A percentile compares a stretch with the other conserved stretches of the same genome.
phyloP scores from a whole-genome alignment of 441 rosid species.

The Erysimum pusillum region DNA sequence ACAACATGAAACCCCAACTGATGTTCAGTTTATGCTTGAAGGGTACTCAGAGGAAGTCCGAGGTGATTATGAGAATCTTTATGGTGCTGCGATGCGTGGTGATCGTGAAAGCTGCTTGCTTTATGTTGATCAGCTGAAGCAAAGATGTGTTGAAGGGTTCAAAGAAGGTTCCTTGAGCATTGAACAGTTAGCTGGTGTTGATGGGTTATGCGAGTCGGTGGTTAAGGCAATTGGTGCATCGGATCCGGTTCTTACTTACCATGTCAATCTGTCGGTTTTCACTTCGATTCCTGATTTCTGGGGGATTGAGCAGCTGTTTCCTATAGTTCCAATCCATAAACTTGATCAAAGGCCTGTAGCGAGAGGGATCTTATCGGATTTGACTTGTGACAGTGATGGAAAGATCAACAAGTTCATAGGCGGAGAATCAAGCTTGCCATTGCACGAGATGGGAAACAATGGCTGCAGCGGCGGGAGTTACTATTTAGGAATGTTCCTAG shows the following conservation, averaged over 20 bases:
- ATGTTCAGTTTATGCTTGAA: slow-evolving; percentile 60
- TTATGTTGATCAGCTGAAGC: slow-evolving; percentile 81
- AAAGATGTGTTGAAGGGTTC: slow-evolving; percentile 78
- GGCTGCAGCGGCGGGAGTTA: slow-evolving; percentile 56
- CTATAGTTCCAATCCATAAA: slow-evolving; percentile 88
- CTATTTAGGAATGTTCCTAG: slow-evolving; percentile 94
- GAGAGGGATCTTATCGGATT: slow-evolving; percentile 84
- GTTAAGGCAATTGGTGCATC: slow-evolving; percentile 62
- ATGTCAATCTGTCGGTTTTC: slow-evolving; percentile 85
- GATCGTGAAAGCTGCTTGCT: slow-evolving; percentile 74
- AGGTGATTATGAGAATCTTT: slow-evolving; percentile 60
- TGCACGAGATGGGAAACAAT: slow-evolving; percentile 58
- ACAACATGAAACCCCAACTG: slow-evolving; percentile 46
- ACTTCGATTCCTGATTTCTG: slow-evolving; percentile 98
- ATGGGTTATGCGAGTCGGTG: slow-evolving; percentile 82
- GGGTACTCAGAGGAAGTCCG: slow-evolving; percentile 69
- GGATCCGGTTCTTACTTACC: slow-evolving; percentile 73
- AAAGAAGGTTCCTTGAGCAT: slow-evolving; percentile 83
- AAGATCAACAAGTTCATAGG: slow-evolving; percentile 92
- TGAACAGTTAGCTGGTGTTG: slow-evolving; percentile 88
- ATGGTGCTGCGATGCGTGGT: slow-evolving; percentile 64
- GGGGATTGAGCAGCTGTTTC: slow-evolving; percentile 95
- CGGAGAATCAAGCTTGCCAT: slow-evolving; percentile 83
- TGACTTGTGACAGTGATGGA: slow-evolving; percentile 98
- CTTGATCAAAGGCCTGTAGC: slow-evolving; percentile 78